These are phyloP conservation scores for Yamadazyma laniorum DNA, from an alignment of 805 yeast species.

Conservation along the genomic window DNA sequence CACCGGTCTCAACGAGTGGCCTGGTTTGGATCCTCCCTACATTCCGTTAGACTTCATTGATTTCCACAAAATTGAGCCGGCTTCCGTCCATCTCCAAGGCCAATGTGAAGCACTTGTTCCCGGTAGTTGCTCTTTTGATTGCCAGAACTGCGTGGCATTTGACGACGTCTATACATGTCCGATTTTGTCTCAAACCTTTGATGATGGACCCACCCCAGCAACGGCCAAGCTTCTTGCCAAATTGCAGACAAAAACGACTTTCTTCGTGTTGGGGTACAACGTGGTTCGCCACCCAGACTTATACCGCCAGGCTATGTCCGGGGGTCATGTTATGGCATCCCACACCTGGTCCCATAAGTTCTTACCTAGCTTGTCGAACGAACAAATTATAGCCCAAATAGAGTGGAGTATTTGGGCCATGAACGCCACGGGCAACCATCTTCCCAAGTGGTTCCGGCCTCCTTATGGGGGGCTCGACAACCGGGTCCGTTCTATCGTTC, in stretches of 20 bases:
- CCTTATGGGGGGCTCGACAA: slow-evolving; percentile 96
- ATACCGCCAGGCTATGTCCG: slow-evolving; percentile 50
- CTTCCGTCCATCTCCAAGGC: slow-evolving; percentile 52
- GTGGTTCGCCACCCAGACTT: slow-evolving; percentile 75
- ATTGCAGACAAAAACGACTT: slow-evolving; percentile 62
- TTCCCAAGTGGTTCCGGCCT: slow-evolving; percentile 93
- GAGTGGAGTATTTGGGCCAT: slow-evolving; percentile 98
- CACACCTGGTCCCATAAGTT: slow-evolving; percentile 94
- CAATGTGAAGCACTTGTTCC: slow-evolving; percentile 51
- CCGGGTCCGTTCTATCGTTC: slow-evolving; percentile 72
- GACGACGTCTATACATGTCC: slow-evolving; percentile 81
- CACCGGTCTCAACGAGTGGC: slow-evolving; percentile 80
- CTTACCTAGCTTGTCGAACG: slow-evolving; percentile 74
- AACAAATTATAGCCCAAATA: slow-evolving; percentile 81
- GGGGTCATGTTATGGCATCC: slow-evolving; percentile 79
- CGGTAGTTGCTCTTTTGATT: slow-evolving; percentile 73
- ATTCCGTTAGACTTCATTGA: slow-evolving; percentile 75
- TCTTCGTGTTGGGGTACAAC: slow-evolving; percentile 82
- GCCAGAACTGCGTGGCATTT: slow-evolving; percentile 69
- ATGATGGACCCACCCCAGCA: slow-evolving; percentile 86
- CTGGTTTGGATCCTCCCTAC: slow-evolving; percentile 83
- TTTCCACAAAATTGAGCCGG: slow-evolving; percentile 47
- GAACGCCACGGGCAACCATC: slow-evolving; percentile 86
- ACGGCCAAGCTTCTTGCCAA: slow-evolving; percentile 59
- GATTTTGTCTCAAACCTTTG: slow-evolving; percentile 80